Base-by-base conservation (phyloP, 768 basidiomycete genomes). In the Coprinopsis marcescibilis region DNA sequence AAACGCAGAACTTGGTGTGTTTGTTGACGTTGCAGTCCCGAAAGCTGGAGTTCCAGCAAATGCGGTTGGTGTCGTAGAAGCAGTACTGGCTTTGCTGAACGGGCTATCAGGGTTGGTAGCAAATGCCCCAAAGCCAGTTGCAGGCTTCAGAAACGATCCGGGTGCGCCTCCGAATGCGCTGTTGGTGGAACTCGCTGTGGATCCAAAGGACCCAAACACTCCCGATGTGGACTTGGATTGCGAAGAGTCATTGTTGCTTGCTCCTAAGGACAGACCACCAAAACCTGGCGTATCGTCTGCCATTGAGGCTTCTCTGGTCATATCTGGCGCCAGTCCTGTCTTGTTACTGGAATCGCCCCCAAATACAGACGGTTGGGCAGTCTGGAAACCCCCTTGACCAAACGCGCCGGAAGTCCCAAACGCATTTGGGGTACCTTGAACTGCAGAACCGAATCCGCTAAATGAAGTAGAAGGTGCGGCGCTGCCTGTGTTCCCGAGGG, bases 281-380 rank as follows among this genome's bases (percentile, higher is more conserved):
- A 77, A 70, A 1, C 60, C 59, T 21, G 67, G 55, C 14, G 66
- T 60, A 36, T 65, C 66, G 50, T 72, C 72, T 1, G 69, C 65
- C 74, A 76, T 76, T 1, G 74, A 73, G 8, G 66, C 71, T 54
- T 76, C 74, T 26, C 70, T 65, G 3, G 69, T 66, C 51, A 75
- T 69, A 25, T 61, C 54, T 4, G 65, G 57, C 7, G 61, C 34
- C 25, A 56, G 50, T 24, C 62, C 35, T 12, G 53, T n/a, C n/a
- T n/a, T n/a, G n/a, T n/a, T n/a, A n/a, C n/a, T n/a, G n/a, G n/a
- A n/a, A n/a, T n/a, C 17, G 19, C 38, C 38, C 11, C 38, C 38
- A 15, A 40, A 40, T 17, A 10, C 38, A 23, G 38, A 40, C 25
- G 17, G 35, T 8, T 11, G 10, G 17, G 35, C 11, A 7, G 38